Evolutionary conservation across 2,329 filamentous ascomycete species (phyloP).

Genomic region (Coccinonectria pachysandricola): DNA sequence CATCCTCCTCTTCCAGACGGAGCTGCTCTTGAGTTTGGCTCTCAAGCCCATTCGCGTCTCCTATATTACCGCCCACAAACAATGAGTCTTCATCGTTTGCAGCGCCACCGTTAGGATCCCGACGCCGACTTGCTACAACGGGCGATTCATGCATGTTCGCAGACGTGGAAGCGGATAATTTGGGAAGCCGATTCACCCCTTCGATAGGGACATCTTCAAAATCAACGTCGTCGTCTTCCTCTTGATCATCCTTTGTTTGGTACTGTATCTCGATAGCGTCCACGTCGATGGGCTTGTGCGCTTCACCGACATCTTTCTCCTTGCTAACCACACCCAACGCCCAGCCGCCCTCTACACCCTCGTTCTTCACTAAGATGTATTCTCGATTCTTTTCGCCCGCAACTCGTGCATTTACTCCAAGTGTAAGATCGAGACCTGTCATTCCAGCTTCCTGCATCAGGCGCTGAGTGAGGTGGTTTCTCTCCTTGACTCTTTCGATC

Average conservation of each 20-base stretch:
- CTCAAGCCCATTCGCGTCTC: slow-evolving; percentile 9
- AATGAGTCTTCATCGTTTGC: slow-evolving; percentile 33
- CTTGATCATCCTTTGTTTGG: slow-evolving; percentile 47
- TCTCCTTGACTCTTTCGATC: slow-evolving; percentile 83
- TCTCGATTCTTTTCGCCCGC: slow-evolving; percentile 82
- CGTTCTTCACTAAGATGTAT: slow-evolving; percentile 93
- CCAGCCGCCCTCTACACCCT: slow-evolving; percentile 91
- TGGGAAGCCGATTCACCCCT: slow-evolving; percentile 76
- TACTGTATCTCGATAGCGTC: slow-evolving; percentile 55
- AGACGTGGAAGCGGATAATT: slow-evolving; percentile 22
- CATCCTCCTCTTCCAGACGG: slow-evolving; percentile 38
- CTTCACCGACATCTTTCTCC: slow-evolving; percentile 67
- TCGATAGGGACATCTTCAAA: slow-evolving; percentile 93
- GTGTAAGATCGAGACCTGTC: slow-evolving; percentile 63
- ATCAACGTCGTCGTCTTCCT: slow-evolving; percentile 63
- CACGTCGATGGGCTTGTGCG: slow-evolving; percentile 85
- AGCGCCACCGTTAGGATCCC: slow-evolving; percentile 17
- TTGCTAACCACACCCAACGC: slow-evolving; percentile 86
- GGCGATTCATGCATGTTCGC: slow-evolving; percentile 17
- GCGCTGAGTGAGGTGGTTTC: slow-evolving; percentile 88
- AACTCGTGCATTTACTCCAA: slow-evolving; percentile 56
- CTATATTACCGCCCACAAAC: slow-evolving; percentile 27
- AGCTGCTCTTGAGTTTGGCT: slow-evolving; percentile 27
- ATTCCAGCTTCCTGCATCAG: slow-evolving; percentile 92
- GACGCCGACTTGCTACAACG: slow-evolving; percentile 15